phyloP scores from a whole-genome alignment of 805 yeast genomes.

The Metschnikowia continentalis region DNA sequence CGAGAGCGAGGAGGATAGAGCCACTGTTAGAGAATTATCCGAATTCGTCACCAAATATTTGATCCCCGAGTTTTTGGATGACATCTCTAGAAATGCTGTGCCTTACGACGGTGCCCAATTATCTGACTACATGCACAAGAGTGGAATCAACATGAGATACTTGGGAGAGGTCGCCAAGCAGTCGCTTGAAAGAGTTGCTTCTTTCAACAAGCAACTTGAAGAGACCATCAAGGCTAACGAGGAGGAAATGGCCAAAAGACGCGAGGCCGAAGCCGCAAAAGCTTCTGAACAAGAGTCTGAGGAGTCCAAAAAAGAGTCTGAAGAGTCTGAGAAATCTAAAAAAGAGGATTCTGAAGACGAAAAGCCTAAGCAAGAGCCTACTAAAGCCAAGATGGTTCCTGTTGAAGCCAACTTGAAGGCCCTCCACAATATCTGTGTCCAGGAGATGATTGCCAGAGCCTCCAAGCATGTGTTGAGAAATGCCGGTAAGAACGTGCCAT shows the following conservation, averaged over 20 bases:
- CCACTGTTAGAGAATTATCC: constrained; percentile 66
- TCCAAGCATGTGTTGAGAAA: constrained; percentile 68
- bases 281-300: constrained; percentile 8
- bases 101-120: constrained; percentile 85
- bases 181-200: constrained; percentile 20
- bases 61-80: constrained; percentile 59
- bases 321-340: constrained; percentile 6
- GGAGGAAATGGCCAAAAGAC: constrained; percentile 17
- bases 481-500: constrained; percentile 43
- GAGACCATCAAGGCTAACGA: constrained; percentile 26
- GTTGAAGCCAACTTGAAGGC: constrained; percentile 41
- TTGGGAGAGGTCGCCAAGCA: constrained; percentile 58
- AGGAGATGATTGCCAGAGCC: constrained; percentile 79
- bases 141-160: constrained; percentile 87
- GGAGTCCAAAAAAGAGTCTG: neutral
- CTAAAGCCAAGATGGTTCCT: constrained; percentile 41
- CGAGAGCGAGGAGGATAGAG: constrained; percentile 48
- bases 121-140: constrained; percentile 61
- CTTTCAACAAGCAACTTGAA: constrained; percentile 12
- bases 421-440: constrained; percentile 45
- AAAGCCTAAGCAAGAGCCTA: constrained; percentile 18
- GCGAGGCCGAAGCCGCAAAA: constrained; percentile 20
- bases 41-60: constrained; percentile 54
- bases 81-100: constrained; percentile 49
- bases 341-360: too few species aligned